Evolutionary conservation across 2,329 filamentous ascomycete species (phyloP).

Genomic region (Fusarium sp.): DNA sequence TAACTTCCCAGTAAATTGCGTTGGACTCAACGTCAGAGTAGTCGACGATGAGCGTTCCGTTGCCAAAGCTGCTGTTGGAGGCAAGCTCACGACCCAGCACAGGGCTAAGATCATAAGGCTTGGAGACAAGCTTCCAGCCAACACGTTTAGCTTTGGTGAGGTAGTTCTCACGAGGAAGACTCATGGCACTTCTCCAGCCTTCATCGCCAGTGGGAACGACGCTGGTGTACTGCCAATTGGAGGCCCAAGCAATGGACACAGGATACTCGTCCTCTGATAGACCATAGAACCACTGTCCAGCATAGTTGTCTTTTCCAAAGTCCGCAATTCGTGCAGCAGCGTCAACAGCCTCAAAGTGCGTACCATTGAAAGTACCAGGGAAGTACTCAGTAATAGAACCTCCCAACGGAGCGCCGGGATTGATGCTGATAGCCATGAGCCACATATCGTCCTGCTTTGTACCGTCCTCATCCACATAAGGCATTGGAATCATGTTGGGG

Average conservation of each 20-base stretch:
- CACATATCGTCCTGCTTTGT: conserved; percentile 43
- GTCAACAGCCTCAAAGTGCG: conserved; percentile 59
- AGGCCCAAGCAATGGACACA: conserved; percentile 49
- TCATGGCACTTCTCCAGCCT: conserved; percentile 47
- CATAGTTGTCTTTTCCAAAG: conserved; percentile 51
- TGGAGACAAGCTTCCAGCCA: conserved; percentile 61
- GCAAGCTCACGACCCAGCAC: conserved; percentile 58
- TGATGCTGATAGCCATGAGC: conserved; percentile 63
- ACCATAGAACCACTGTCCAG: conserved; percentile 48
- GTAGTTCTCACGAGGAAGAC: conserved; percentile 57
- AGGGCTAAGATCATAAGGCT: conserved; percentile 58
- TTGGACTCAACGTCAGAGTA: conserved; percentile 53
- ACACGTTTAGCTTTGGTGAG: conserved; percentile 60
- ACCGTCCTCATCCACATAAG: conserved; percentile 51
- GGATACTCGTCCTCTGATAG: conserved; percentile 38
- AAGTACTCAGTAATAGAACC: conserved; percentile 66
- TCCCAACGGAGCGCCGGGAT: conserved; percentile 65
- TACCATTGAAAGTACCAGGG: conserved; percentile 70
- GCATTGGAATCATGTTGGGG: conserved; percentile 68
- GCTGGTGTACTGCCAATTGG: conserved; percentile 48
- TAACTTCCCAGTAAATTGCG: conserved; percentile 64
- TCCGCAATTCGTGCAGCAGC: conserved; percentile 44
- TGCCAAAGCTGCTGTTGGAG: conserved; percentile 55
- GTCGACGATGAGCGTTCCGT: conserved; percentile 59
- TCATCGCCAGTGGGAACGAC: conserved; percentile 45